Conservation (phyloP, 148 eudicot genomes). For the Dysphania ambrosioides region DNA sequence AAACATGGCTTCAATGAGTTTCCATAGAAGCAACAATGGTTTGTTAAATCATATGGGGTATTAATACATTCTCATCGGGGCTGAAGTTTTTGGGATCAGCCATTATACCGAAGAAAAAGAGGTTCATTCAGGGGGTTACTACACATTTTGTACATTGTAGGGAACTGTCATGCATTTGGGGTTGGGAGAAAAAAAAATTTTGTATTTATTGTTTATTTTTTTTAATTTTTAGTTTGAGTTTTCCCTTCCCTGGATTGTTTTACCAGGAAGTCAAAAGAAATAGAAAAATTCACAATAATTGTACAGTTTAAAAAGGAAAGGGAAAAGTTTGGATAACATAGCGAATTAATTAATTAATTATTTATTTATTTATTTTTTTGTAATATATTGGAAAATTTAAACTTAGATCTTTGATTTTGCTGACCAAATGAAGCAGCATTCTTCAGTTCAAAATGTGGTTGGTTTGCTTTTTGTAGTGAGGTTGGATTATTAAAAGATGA, state of each 20-base stretch:
- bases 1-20: slow-evolving; percentile 1
- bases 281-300: slow-evolving; percentile 7
- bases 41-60: background rate
- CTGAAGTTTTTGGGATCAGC: slow-evolving; percentile 32
- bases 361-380: background rate
- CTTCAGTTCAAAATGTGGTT: slow-evolving; percentile 15
- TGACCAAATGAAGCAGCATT: background rate
- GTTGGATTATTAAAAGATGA: slow-evolving; percentile 28
- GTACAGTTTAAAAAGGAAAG: slow-evolving; percentile 21
- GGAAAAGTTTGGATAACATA: slow-evolving; percentile 19
- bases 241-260: background rate
- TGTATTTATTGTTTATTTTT: slow-evolving; percentile 18
- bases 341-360: background rate
- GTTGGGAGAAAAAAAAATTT: slow-evolving; percentile 21
- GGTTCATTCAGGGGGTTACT: background rate
- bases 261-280: slow-evolving; percentile 11
- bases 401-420: background rate
- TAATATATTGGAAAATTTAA: slow-evolving; percentile 1
- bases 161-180: slow-evolving; percentile 15
- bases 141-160: slow-evolving; percentile 37
- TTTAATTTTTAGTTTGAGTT: background rate
- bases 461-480: slow-evolving; percentile 20
- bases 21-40: background rate
- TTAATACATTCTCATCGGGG: slow-evolving; percentile 1
- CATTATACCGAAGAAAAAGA: background rate